Base-by-base conservation (phyloP, 208 protist genomes). In the Vickermania spadyakhi region DNA sequence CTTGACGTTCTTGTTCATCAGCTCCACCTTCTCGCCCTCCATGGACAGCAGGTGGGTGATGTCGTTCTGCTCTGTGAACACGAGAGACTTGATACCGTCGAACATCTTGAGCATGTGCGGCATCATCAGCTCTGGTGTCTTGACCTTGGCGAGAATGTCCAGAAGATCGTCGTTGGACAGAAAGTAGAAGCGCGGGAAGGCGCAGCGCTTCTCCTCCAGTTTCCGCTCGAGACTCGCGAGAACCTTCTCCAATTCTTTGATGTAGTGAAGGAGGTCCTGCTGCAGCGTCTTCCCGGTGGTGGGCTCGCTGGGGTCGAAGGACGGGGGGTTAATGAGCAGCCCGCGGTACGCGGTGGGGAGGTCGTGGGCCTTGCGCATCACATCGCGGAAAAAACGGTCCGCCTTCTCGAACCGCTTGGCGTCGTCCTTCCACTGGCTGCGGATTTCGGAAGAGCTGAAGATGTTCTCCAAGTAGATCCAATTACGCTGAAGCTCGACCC, bases 31-130 rank as follows among this genome's bases (percentile, higher is more conserved):
- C 65, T 96, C 91, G 7, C 88, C 91, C 54, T 96, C 91, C 79
- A 96, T 91, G 4, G 91, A 96, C 31, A 91, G 70, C 11, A 96
- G 73, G 73, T 94, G 86, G 22, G 91, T 96, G 62, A 96, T 93
- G 60, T 93, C 86, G 58, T 93, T 92, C 11, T 79, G 72, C 36
- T 86, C 76, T 18, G 68, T 65, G 56, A 96, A 85, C 4, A 72
- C 53, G 29, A 96, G 72, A 23, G 84, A 82, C 64, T 96, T 96
- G 67, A 96, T 95, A 68, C 91, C 89, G 75, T 98, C 96, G 70
- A 99, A 99, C 89, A 97, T 98, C 76, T 99, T 98, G 25, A 90
- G 75, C 84, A 98, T 96, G 77, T 99, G 95, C 36, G 94, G 91
- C 85, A 98, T 97, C 68, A 99, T 97, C 54, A 96, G 81, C 60